Base-by-base conservation (phyloP, 1,139 yeast species). In the Protomyces inundatus region DNA sequence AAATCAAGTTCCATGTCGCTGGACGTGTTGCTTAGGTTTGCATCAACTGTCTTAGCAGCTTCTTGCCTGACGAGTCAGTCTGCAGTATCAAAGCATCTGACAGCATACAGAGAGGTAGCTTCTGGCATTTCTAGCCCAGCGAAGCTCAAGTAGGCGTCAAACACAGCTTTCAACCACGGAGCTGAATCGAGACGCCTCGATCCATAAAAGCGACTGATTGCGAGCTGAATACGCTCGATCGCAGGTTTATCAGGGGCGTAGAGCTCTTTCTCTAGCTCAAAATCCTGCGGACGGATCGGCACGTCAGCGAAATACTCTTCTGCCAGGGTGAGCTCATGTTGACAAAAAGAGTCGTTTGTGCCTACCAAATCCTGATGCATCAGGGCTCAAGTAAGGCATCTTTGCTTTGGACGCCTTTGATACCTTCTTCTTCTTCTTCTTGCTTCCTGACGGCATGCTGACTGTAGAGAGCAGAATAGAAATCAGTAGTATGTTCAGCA, bases 261-360 rank as follows among this genome's bases (percentile, higher is more conserved):
- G 10, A 54, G 33, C 16, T 35, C 34, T 3, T 4, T 34, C 39
- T 60, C 64, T 2, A 30, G 14, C 3, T 35, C 40, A 9, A 36
- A 12, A 23, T 60, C 58, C 36, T 46, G 54, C 9, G 40, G 34
- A 7, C 53, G 33, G 9, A 50, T 56, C 6, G 64, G 64, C 32
- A 39, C 51, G 10, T 60, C 64, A 2, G 64, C 64, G 32, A 45
- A 60, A 48, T 12, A 60, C 37, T 53, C 64, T 34, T 60, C 64
- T 50, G 16, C 23, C 10, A 2, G 48, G 48, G 23, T 23, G 23
- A 23, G 23, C 23, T 50, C 48, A 42, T 23, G 10, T 42, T n/a
- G 7, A 6, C 32, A 10, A n/a, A 23, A 9, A 42, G 16, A 30
- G 16, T n/a, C 10, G 10, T 10, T 10, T 10, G 32, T 12, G 9